phyloP scores from a whole-genome alignment of 169 alveolate species.

The Nephromyces sp. region DNA sequence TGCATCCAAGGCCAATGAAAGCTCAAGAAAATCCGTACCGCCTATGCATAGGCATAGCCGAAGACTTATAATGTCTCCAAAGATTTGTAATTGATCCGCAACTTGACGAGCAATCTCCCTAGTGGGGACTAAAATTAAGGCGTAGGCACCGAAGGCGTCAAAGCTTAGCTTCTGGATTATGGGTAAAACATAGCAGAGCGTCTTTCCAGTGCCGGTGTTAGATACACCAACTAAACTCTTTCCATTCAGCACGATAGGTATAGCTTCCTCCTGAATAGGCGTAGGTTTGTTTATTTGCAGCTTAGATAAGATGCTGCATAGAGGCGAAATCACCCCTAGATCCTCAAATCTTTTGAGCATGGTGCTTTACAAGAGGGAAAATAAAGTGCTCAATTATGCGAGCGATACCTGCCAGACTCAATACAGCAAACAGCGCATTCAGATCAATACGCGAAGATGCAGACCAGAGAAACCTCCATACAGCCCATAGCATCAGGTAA shows the following conservation, averaged over 20 bases:
- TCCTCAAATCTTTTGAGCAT: too few relatives aligned
- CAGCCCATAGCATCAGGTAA: too few relatives aligned
- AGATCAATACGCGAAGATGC: too few relatives aligned
- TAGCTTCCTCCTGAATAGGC: slow-evolving; percentile 77
- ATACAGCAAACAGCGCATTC: too few relatives aligned
- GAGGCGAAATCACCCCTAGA: too few relatives aligned
- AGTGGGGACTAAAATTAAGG: slow-evolving; percentile 88
- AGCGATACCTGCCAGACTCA: too few relatives aligned
- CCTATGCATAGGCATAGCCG: slow-evolving; percentile 24
- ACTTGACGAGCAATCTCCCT: slow-evolving; percentile 91
- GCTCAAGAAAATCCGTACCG: slow-evolving; percentile 25
- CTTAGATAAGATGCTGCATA: too few relatives aligned
- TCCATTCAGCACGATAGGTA: slow-evolving; percentile 83
- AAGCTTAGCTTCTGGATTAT: slow-evolving; percentile 75
- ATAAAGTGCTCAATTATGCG: too few relatives aligned
- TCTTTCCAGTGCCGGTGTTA: slow-evolving; percentile 91
- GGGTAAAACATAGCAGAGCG: slow-evolving; percentile 85
- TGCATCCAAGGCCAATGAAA: slow-evolving; percentile 30
- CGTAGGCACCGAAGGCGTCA: slow-evolving; percentile 53
- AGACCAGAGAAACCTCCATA: too few relatives aligned
- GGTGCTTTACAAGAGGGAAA: too few relatives aligned
- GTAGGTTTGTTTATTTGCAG: slow-evolving; percentile 23
- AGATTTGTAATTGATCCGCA: slow-evolving; percentile 67
- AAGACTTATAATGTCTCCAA: slow-evolving; percentile 27
- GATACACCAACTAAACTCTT: slow-evolving; percentile 95